These are phyloP conservation scores for Mycosphaerella sp. DNA, from an alignment of 2,329 filamentous ascomycete genomes.

Conservation along the genomic window DNA sequence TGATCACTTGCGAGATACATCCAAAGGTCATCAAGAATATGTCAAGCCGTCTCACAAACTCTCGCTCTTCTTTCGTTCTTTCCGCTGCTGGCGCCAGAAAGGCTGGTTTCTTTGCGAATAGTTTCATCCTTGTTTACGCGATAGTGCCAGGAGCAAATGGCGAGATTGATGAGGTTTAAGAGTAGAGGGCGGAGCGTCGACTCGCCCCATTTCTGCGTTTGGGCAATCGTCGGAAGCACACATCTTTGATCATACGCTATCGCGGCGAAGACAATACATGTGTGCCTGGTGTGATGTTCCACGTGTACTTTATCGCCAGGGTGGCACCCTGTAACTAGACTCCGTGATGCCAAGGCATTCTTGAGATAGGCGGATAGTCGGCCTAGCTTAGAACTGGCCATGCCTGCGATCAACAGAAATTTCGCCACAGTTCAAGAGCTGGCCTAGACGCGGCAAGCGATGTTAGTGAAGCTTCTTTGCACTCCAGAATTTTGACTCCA, in stretches of 20 bases:
- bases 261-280: slow-evolving; percentile 1
- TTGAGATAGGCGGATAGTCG: slow-evolving; percentile 2
- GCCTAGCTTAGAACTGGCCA: slow-evolving; percentile 6
- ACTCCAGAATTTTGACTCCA: not conserved
- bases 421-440: not conserved
- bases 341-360: not conserved
- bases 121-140: slow-evolving; percentile 9
- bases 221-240: slow-evolving; percentile 1
- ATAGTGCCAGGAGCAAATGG: not conserved
- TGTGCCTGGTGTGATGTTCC: slow-evolving; percentile 1
- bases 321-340: not conserved
- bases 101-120: slow-evolving; percentile 15
- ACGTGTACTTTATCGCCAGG: slow-evolving; percentile 4
- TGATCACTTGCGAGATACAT: slow-evolving; percentile 37
- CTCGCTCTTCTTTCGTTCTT: slow-evolving; percentile 32
- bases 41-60: slow-evolving; percentile 36
- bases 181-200: not conserved
- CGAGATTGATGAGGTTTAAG: not conserved
- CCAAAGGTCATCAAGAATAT: slow-evolving; percentile 38
- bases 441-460: not conserved
- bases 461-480: not conserved
- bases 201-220: not conserved
- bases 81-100: slow-evolving; percentile 19
- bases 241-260: slow-evolving; percentile 5
- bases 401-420: slow-evolving; percentile 1